These are phyloP conservation scores for Gnomoniopsis smithogilvyi DNA, from an alignment of 2,329 filamentous ascomycete genomes.

Conservation along the genomic window DNA sequence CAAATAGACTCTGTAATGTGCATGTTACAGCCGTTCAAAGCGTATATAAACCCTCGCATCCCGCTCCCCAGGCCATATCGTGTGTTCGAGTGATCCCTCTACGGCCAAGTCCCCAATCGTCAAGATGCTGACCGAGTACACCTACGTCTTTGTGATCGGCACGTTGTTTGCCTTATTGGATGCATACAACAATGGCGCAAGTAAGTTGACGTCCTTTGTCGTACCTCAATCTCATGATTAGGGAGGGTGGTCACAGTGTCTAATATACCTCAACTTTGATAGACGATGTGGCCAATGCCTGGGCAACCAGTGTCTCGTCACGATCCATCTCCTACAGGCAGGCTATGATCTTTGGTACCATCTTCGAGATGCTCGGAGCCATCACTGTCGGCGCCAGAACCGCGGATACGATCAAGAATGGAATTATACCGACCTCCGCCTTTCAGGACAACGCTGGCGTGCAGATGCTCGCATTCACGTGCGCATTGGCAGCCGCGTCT, in stretches of 20 bases:
- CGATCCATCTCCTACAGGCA: conserved; percentile 68
- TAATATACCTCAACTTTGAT: conserved; percentile 6
- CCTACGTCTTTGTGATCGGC: conserved; percentile 72
- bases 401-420: conserved; percentile 77
- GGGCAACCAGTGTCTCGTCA: conserved; percentile 80
- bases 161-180: conserved; percentile 73
- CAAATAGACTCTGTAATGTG: no score
- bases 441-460: conserved; percentile 62
- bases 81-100: no score
- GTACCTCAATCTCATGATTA: not conserved
- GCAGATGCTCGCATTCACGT: conserved; percentile 66
- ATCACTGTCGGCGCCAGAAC: conserved; percentile 66
- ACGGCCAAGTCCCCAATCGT: conserved; percentile 9
- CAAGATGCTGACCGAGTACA: conserved; percentile 62
- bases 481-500: conserved; percentile 61
- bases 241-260: not conserved
- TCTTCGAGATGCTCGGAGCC: conserved; percentile 68
- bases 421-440: conserved; percentile 60
- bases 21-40: not conserved
- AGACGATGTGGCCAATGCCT: conserved; percentile 84
- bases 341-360: conserved; percentile 62
- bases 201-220: conserved; percentile 42
- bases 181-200: conserved; percentile 76
- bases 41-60: not conserved
- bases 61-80: not conserved